phyloP scores from a whole-genome alignment of 257 asterid species.

The Solanum tarapatanum region DNA sequence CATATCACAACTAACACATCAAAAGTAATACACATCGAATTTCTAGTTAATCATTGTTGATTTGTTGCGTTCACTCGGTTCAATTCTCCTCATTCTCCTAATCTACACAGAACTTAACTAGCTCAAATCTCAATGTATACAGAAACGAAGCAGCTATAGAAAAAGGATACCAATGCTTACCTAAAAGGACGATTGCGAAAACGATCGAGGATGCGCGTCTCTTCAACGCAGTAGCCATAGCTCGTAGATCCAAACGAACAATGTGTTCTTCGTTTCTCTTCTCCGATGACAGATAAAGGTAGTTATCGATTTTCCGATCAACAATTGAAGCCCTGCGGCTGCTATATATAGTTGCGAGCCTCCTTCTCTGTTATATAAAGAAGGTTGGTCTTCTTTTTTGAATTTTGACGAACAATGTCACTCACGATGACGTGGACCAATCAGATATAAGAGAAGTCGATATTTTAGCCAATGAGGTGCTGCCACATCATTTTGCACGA shows the following conservation, averaged over 20 bases:
- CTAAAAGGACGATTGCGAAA: constrained; percentile 35
- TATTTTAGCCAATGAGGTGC: not conserved
- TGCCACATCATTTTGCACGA: constrained; percentile 3
- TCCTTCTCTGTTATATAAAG: not conserved
- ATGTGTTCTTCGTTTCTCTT: not conserved
- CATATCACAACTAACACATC: not conserved
- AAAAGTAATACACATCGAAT: not conserved
- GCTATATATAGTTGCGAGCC: not conserved
- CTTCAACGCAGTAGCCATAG: constrained; percentile 52
- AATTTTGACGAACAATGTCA: constrained; percentile 22
- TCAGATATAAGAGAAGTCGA: not conserved
- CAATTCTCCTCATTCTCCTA: not conserved
- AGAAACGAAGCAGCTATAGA: not conserved
- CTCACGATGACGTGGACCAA: constrained; percentile 50
- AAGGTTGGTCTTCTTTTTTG: not conserved
- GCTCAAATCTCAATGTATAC: not conserved
- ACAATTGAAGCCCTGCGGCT: not conserved
- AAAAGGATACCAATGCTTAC: constrained; percentile 21
- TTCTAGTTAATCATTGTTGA: not conserved
- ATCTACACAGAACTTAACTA: not conserved
- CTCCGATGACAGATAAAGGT: not conserved
- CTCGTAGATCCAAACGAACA: not conserved
- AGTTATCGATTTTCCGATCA: not conserved
- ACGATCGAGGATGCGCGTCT: constrained; percentile 37
- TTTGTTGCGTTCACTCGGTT: not conserved